Percentiles rank a stretch among this genome's conserved stretches.
Conservation (phyloP, 371 early-diverging fungal genomes). For the Mortierella sp. region DNA sequence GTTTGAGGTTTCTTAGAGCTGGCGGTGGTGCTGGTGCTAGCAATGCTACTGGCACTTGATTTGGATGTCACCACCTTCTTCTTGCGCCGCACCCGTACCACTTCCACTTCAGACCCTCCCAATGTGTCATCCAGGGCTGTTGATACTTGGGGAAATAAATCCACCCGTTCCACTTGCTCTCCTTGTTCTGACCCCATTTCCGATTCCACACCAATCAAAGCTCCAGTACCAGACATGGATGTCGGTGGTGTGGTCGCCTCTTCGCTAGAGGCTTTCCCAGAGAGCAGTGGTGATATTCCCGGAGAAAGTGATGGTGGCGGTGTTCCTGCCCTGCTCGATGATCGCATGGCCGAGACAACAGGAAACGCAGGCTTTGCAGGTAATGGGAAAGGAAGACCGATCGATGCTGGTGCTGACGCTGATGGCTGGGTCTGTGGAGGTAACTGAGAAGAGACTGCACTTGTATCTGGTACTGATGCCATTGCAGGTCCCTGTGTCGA, state of each 20-base stretch:
- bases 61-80: conserved; percentile 30
- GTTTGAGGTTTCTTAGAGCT: conserved; percentile 16
- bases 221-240: neutral
- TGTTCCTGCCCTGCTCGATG: conserved; percentile 20
- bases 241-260: neutral
- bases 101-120: conserved; percentile 28
- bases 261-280: conserved; percentile 5
- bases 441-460: neutral
- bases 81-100: conserved; percentile 44
- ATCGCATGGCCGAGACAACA: conserved; percentile 22
- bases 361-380: conserved; percentile 50
- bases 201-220: neutral
- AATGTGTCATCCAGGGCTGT: conserved; percentile 12
- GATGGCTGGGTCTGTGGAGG: neutral
- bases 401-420: neutral
- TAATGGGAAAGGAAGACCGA: conserved; percentile 35
- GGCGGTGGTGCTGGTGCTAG: conserved; percentile 27
- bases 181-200: neutral
- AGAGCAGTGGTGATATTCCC: conserved; percentile 11
- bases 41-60: conserved; percentile 31
- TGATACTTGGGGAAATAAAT: conserved; percentile 40
- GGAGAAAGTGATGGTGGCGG: conserved; percentile 16
- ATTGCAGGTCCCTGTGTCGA: too few relatives aligned
- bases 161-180: conserved; percentile 12
- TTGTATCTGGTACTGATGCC: neutral